A percentile compares a stretch with the other conserved stretches of the same genome.
Conservation (phyloP, 352 stramenopile species). For the Phytopythium kandeliae region DNA sequence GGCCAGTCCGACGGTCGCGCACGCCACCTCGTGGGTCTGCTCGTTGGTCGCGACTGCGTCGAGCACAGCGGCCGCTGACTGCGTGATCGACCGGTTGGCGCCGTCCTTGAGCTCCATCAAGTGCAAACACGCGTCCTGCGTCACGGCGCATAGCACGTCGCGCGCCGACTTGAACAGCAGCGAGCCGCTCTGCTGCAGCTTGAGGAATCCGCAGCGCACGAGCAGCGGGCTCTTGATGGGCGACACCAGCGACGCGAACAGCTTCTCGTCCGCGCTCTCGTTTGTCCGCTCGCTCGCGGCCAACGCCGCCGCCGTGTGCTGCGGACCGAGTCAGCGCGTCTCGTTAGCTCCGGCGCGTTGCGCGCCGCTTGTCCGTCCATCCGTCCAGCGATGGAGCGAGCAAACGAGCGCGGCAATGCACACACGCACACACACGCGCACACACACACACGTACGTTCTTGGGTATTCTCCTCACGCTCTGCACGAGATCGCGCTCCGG, state of each 20-base stretch:
- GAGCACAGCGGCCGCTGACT: constrained; percentile 60
- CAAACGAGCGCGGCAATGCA: no score
- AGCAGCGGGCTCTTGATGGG: constrained; percentile 66
- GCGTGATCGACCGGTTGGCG: constrained; percentile 37
- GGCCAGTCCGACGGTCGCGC: constrained; percentile 45
- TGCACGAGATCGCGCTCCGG: constrained; percentile 71
- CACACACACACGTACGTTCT: constrained; percentile 47
- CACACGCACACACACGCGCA: not conserved
- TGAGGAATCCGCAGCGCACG: constrained; percentile 70
- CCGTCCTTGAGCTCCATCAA: constrained; percentile 70
- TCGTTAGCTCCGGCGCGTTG: no score
- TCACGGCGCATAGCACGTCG: constrained; percentile 73
- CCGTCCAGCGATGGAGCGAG: no score
- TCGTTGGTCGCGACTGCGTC: constrained; percentile 46
- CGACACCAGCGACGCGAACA: constrained; percentile 62
- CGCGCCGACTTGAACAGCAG: constrained; percentile 68
- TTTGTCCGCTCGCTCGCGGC: constrained; percentile 45
- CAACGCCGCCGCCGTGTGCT: constrained; percentile 71
- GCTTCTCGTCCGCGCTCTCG: constrained; percentile 40
- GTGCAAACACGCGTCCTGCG: constrained; percentile 68
- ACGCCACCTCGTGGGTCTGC: constrained; percentile 37
- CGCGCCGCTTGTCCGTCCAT: no score
- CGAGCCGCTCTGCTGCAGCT: constrained; percentile 64
- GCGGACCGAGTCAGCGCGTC: not conserved
- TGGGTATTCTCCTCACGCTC: constrained; percentile 76